Evolutionary conservation across 2,329 filamentous ascomycete genomes (phyloP).

Genomic region (Fusarium xylarioides): DNA sequence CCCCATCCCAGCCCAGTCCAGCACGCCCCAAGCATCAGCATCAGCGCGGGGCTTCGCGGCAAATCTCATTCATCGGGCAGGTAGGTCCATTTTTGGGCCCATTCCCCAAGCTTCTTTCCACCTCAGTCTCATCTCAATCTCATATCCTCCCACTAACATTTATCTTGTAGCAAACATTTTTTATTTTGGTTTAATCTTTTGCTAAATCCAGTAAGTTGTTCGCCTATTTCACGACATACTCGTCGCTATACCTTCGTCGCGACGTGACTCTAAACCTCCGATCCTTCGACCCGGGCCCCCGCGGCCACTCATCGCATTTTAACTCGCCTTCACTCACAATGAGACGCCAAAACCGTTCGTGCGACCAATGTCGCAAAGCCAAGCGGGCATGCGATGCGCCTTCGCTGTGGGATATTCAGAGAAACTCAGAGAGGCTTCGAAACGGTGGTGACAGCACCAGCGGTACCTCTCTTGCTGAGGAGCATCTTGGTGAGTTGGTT

Average conservation of each 20-base stretch:
- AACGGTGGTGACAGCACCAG: constrained; percentile 31
- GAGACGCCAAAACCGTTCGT: constrained; percentile 44
- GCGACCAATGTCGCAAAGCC: constrained; percentile 44
- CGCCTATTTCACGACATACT: not conserved
- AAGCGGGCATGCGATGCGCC: constrained; percentile 44
- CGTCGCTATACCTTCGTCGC: constrained; percentile 18
- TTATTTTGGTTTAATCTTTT: constrained; percentile 15
- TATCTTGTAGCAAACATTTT: constrained; percentile 7
- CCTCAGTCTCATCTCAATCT: constrained; percentile 28
- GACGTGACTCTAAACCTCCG: constrained; percentile 13
- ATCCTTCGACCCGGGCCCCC: constrained; percentile 3
- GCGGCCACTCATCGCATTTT: constrained; percentile 1
- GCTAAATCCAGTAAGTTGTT: not conserved
- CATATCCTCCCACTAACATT: constrained; percentile 15
- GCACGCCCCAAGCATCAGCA: not conserved
- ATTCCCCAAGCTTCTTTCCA: constrained; percentile 18
- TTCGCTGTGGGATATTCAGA: constrained; percentile 43
- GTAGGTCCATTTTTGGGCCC: constrained; percentile 23
- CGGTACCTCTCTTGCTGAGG: constrained; percentile 39
- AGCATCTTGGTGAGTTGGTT: constrained; percentile 40
- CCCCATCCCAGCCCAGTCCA: not conserved
- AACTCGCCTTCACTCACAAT: constrained; percentile 25
- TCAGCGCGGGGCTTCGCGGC: constrained; percentile 34
- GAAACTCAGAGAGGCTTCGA: constrained; percentile 40
- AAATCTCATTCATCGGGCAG: constrained; percentile 38